phyloP scores from a whole-genome alignment of 768 basidiomycete genomes.

The Phanerochaete carnosa region DNA sequence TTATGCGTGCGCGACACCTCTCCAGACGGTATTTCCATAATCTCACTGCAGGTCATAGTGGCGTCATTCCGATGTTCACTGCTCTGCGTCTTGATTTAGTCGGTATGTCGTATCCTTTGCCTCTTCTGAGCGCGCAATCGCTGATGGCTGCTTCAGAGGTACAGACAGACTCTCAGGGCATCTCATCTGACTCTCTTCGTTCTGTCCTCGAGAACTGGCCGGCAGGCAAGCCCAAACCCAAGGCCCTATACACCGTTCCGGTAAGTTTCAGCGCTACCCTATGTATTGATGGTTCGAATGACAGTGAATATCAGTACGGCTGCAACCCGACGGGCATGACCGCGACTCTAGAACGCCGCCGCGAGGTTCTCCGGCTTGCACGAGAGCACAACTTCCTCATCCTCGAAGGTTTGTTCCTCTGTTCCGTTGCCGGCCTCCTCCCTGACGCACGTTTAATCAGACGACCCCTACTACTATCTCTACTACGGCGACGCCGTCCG shows the following conservation, averaged over 20 bases:
- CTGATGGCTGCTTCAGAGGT: slow-evolving; percentile 50
- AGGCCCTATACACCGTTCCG: slow-evolving; percentile 78
- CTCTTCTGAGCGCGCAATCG: neutral
- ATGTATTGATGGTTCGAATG: slow-evolving; percentile 1
- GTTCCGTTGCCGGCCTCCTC: neutral
- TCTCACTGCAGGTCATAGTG: slow-evolving; percentile 34
- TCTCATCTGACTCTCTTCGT: slow-evolving; percentile 59
- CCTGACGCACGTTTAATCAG: slow-evolving; percentile 32
- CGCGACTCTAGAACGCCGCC: slow-evolving; percentile 61
- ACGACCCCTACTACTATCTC: slow-evolving; percentile 79
- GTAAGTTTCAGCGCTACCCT: slow-evolving; percentile 31
- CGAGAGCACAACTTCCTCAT: slow-evolving; percentile 78
- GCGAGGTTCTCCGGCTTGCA: slow-evolving; percentile 73
- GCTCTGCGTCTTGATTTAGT: slow-evolving; percentile 53
- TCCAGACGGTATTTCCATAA: slow-evolving; percentile 10
- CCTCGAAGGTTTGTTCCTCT: slow-evolving; percentile 62
- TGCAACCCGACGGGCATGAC: slow-evolving; percentile 90
- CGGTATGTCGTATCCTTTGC: slow-evolving; percentile 35
- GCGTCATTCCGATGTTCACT: slow-evolving; percentile 65
- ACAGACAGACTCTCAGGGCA: slow-evolving; percentile 72
- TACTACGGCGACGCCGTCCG: slow-evolving; percentile 68
- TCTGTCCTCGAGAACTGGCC: slow-evolving; percentile 77
- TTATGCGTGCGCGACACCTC: slow-evolving; percentile 54
- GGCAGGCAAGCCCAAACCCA: slow-evolving; percentile 67
- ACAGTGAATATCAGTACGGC: slow-evolving; percentile 52